Conservation (phyloP, 1,284 basidiomycete genomes). For the Cutaneotrichosporon sp. region DNA sequence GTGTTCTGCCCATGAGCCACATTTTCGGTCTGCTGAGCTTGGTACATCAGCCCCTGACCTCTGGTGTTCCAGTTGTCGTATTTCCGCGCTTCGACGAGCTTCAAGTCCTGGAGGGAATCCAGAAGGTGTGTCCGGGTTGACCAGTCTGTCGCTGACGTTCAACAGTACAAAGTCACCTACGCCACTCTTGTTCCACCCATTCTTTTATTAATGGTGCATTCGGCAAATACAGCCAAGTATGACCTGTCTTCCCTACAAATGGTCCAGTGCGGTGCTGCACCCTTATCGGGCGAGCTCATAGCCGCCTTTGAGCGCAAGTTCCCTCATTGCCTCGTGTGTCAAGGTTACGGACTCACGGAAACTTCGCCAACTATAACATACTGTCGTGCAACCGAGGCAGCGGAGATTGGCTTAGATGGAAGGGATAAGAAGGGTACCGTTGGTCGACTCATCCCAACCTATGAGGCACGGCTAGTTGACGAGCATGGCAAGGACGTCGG, state of each 20-base stretch:
- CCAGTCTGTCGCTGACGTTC: slow-evolving; percentile 17
- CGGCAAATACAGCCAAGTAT: slow-evolving; percentile 61
- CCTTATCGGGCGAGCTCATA: slow-evolving; percentile 55
- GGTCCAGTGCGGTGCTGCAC: slow-evolving; percentile 75
- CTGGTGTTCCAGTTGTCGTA: slow-evolving; percentile 61
- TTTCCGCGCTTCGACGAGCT: slow-evolving; percentile 58
- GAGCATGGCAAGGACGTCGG: slow-evolving; percentile 43
- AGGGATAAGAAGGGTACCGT: slow-evolving; percentile 54
- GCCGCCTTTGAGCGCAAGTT: slow-evolving; percentile 25
- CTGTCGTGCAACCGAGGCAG: slow-evolving; percentile 36
- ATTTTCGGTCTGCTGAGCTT: slow-evolving; percentile 35
- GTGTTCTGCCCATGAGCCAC: slow-evolving; percentile 15
- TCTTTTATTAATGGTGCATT: slow-evolving; percentile 54
- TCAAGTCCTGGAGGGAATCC: slow-evolving; percentile 62
- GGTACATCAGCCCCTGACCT: slow-evolving; percentile 58
- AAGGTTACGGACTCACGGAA: slow-evolving; percentile 51
- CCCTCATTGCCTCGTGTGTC: slow-evolving; percentile 29
- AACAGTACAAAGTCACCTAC: slow-evolving; percentile 58
- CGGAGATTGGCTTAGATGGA: slow-evolving; percentile 27
- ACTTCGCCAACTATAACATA: slow-evolving; percentile 48
- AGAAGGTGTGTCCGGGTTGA: slow-evolving; percentile 54
- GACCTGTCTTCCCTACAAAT: slow-evolving; percentile 60
- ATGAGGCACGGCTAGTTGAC: slow-evolving; percentile 68
- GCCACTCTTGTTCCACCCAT: slow-evolving; percentile 77
- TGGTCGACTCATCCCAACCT: slow-evolving; percentile 69